These are phyloP conservation scores for Monosporascus sp. DNA, from an alignment of 2,329 filamentous ascomycete species.

Conservation along the genomic window DNA sequence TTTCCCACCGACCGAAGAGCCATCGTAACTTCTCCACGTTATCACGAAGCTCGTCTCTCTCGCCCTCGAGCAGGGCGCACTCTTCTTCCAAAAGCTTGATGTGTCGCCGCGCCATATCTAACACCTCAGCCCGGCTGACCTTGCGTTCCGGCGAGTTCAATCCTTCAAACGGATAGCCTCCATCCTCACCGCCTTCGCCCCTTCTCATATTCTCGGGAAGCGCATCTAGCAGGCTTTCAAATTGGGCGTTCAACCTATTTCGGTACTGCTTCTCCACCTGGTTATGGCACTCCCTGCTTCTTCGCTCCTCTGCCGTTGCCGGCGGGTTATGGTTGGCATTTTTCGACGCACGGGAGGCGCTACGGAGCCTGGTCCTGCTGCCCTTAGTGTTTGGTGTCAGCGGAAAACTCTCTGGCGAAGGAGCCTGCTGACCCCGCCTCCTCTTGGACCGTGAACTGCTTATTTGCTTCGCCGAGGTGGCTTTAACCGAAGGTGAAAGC, in stretches of 20 bases:
- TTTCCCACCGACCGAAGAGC: slow-evolving; percentile 23
- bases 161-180: slow-evolving; percentile 14
- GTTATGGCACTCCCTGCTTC: slow-evolving; percentile 35
- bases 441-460: neutral
- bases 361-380: slow-evolving; percentile 24
- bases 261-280: slow-evolving; percentile 45
- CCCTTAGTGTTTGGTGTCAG: slow-evolving; percentile 7
- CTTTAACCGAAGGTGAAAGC: neutral
- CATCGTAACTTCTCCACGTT: slow-evolving; percentile 24
- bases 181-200: slow-evolving; percentile 10
- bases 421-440: slow-evolving; percentile 7
- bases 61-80: slow-evolving; percentile 29
- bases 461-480: neutral
- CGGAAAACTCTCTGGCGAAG: slow-evolving; percentile 13
- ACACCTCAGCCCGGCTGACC: slow-evolving; percentile 39
- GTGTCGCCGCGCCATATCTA: slow-evolving; percentile 38
- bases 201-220: slow-evolving; percentile 31
- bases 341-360: slow-evolving; percentile 27
- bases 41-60: slow-evolving; percentile 28
- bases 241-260: slow-evolving; percentile 40
- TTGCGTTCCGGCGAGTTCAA: slow-evolving; percentile 16
- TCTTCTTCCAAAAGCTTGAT: slow-evolving; percentile 35
- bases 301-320: slow-evolving; percentile 25
- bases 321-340: slow-evolving; percentile 30
- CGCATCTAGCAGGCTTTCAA: slow-evolving; percentile 36